Evolutionary conservation across 257 asterid species (phyloP), one percentile per base, ranked within the genome.

Genomic region (Leptodermis oblonga): DNA sequence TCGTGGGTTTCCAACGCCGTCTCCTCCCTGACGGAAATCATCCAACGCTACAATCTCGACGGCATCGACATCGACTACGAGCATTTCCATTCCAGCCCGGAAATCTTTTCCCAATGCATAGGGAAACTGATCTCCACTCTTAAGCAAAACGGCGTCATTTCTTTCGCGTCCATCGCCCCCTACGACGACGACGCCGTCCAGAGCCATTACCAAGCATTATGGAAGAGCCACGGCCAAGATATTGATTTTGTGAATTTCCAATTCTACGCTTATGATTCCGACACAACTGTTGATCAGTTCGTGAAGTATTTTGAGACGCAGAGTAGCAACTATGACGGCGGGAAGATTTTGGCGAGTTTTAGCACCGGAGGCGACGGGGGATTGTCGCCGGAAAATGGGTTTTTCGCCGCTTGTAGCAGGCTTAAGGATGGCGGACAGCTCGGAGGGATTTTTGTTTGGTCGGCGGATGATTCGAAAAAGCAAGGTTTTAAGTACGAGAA

Each of bases 1-100:
- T 78, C 90, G 1, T 91, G 96, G 97, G 81, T 89, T 42, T 83
- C 96, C 37, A 91, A 91, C 53, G 95, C 95, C 23, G 91, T 91
- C 3, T 60, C 86, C 22, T 88, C 96, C 17, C 76, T 91, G 0
- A 86, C 95, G 0, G 8, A 33, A n/a, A 84, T 89, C 23, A 81
- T 88, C 43, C 62, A 71, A 0, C 65, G 79, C 4, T 87, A 89
- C 77, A 67, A 83, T 34, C 55, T 89, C 4, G 96, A 84, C 55
- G 96, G 97, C 0, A 84, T 89, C 26, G 96, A 89, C 67, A 73
- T 92, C 36, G 95, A 89, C 68, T 92, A 90, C 68, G 94, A 90
- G 69, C 96, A 90, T 55, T 88, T 90, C 73, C 70, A 84, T 7
- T 15, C 88, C 1, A 81, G 79, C 3, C 85, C 90, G 0, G 30